Evolutionary conservation across 1,284 basidiomycete genomes (phyloP).

Genomic region (Leccinum variabile): DNA sequence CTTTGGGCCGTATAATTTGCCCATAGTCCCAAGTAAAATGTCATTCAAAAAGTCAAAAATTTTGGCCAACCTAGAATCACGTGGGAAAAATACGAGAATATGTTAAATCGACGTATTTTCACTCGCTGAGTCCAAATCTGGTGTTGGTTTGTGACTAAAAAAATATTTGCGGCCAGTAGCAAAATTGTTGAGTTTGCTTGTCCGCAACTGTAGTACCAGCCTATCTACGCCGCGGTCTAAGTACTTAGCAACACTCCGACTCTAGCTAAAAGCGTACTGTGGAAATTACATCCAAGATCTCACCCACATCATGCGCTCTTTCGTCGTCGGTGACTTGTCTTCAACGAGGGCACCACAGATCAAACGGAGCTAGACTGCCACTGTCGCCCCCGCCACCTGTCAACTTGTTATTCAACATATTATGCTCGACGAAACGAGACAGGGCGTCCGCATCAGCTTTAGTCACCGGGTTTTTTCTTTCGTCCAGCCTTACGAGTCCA

Average conservation of each 20-base stretch:
- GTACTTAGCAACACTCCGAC: background rate
- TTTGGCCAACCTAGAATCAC: no score
- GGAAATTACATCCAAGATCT: background rate
- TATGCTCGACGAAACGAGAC: background rate
- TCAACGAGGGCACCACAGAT: background rate
- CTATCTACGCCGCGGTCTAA: background rate
- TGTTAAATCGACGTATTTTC: no score
- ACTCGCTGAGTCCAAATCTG: no score
- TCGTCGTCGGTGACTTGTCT: background rate
- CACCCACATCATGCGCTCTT: background rate
- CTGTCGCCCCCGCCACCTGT: background rate
- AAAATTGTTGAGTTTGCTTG: no score
- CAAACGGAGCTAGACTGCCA: background rate
- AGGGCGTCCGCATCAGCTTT: background rate
- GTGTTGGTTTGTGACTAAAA: no score
- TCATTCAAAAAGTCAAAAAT: no score
- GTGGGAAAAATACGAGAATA: no score
- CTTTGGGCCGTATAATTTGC: no score
- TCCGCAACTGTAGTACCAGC: background rate
- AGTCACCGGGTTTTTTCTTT: background rate
- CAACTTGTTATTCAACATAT: background rate
- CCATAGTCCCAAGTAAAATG: no score
- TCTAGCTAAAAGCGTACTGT: background rate
- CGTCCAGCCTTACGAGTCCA: background rate
- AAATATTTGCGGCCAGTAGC: no score